Percentiles rank a stretch among this genome's conserved stretches.
These are phyloP conservation scores for Aspergillus awamori DNA, from an alignment of 2,329 filamentous ascomycete genomes.

Conservation along the genomic window DNA sequence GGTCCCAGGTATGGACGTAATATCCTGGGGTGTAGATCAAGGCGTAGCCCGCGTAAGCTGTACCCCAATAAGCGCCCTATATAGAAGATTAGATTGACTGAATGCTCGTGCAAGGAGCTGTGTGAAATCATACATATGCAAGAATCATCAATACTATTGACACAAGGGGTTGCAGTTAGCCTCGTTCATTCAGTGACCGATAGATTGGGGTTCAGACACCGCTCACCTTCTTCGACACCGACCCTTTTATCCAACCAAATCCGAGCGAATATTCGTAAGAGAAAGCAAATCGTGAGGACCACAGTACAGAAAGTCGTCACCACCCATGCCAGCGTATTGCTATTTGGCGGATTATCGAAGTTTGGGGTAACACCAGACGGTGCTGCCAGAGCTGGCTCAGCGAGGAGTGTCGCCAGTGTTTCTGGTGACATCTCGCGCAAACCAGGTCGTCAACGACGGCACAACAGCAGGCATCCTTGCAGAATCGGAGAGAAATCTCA, in stretches of 20 bases:
- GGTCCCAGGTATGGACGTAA: constrained; percentile 27
- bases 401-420: constrained; percentile 5
- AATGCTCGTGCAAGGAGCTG: background rate
- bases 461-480: background rate
- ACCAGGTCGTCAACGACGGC: background rate
- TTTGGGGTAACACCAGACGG: constrained; percentile 25
- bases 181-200: background rate
- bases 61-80: constrained; percentile 27
- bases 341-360: constrained; percentile 26
- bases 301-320: constrained; percentile 25
- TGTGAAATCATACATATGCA: constrained; percentile 11
- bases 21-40: constrained; percentile 24
- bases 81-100: background rate
- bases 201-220: too few species aligned
- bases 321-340: constrained; percentile 24
- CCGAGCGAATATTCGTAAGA: constrained; percentile 21
- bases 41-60: constrained; percentile 20
- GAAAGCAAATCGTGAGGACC: constrained; percentile 22
- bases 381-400: constrained; percentile 21
- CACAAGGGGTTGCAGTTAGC: background rate
- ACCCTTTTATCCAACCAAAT: constrained; percentile 23
- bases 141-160: constrained; percentile 12
- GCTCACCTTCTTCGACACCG: constrained; percentile 24
- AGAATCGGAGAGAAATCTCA: background rate
- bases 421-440: constrained; percentile 7